Conservation (phyloP, 768 basidiomycete genomes). For the Ramaria sp. region DNA sequence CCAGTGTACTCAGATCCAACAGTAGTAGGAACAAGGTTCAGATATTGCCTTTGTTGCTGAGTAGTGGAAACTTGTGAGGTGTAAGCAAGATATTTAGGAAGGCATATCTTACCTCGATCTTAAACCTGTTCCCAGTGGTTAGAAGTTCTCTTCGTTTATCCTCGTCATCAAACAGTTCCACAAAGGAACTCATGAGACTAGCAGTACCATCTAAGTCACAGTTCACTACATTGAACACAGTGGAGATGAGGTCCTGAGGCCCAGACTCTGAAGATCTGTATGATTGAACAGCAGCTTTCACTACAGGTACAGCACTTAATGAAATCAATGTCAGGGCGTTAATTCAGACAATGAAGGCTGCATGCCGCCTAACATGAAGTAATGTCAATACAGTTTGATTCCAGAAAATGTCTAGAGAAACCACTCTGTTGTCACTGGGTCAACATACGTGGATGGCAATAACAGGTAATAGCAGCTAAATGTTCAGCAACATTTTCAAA, state of each 20-base stretch:
- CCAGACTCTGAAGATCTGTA: constrained; percentile 69
- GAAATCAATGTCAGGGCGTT: constrained; percentile 47
- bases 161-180: constrained; percentile 72
- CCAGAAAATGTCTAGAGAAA: constrained; percentile 14
- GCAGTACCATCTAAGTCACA: constrained; percentile 62
- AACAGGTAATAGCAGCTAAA: too few relatives aligned
- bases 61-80: background rate
- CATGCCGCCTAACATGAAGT: constrained; percentile 43
- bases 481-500: too few relatives aligned
- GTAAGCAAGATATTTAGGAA: background rate
- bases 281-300: constrained; percentile 67
- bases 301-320: constrained; percentile 43
- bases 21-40: constrained; percentile 53
- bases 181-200: constrained; percentile 57
- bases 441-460: constrained; percentile 33
- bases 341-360: constrained; percentile 54
- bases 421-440: constrained; percentile 47
- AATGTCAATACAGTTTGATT: background rate
- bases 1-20: constrained; percentile 63
- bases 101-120: constrained; percentile 52
- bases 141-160: constrained; percentile 76
- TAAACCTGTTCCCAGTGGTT: constrained; percentile 73
- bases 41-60: constrained; percentile 83
- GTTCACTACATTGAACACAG: constrained; percentile 74
- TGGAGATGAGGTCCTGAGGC: constrained; percentile 78